Conservation (phyloP, 78 protist species). For the Protostelium mycophagum region DNA sequence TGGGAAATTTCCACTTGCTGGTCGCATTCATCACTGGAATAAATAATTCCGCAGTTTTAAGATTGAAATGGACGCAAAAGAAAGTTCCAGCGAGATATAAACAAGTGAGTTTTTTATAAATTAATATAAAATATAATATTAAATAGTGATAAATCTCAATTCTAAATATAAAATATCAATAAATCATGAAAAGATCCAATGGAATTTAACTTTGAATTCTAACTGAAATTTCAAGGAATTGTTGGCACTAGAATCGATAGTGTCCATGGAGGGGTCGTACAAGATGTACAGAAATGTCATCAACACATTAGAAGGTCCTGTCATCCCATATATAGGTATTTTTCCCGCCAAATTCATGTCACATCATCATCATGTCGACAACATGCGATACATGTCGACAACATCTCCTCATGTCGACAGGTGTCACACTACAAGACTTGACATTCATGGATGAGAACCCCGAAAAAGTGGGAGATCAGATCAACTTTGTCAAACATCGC, state of each 20-base stretch:
- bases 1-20: constrained; percentile 32
- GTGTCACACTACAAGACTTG: constrained; percentile 35
- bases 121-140: too few relatives aligned
- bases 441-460: constrained; percentile 60
- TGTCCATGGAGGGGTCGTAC: not conserved
- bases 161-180: too few relatives aligned
- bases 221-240: not conserved
- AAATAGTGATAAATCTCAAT: too few relatives aligned
- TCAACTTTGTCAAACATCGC: not conserved
- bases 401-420: not conserved
- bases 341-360: not conserved
- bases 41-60: constrained; percentile 32
- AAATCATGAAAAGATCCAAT: too few relatives aligned
- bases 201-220: too few relatives aligned
- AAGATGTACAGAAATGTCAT: not conserved
- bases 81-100: not conserved
- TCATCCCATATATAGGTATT: not conserved
- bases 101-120: not conserved
- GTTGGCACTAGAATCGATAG: not conserved
- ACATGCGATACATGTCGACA: too few relatives aligned
- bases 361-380: not conserved
- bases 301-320: not conserved
- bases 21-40: constrained; percentile 44
- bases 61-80: constrained; percentile 35
- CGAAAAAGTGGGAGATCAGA: constrained; percentile 23